phyloP scores from a whole-genome alignment of 2,329 filamentous ascomycete genomes.

The Sporothrix pseudoabietina region DNA sequence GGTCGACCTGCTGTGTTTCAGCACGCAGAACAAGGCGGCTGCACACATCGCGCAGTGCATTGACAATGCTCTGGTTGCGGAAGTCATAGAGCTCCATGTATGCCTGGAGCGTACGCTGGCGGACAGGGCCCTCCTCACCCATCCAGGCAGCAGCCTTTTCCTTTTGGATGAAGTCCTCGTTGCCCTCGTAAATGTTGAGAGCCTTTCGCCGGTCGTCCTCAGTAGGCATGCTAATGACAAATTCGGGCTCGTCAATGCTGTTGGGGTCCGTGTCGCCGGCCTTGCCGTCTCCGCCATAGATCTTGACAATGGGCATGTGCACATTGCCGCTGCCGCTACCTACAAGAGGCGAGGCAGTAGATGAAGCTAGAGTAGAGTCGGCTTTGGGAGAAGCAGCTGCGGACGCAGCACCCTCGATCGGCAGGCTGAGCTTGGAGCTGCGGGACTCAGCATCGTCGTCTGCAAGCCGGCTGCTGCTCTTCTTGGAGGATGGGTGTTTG shows the following conservation, averaged over 20 bases:
- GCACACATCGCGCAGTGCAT: constrained; percentile 78
- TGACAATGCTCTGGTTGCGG: constrained; percentile 75
- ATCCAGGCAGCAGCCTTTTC: constrained; percentile 84
- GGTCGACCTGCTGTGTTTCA: constrained; percentile 95
- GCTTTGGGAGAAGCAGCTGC: constrained; percentile 27
- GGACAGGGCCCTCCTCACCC: constrained; percentile 69
- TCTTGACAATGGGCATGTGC: constrained; percentile 47
- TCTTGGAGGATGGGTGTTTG: constrained; percentile 12
- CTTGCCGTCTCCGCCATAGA: constrained; percentile 41
- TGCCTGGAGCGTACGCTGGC: constrained; percentile 64
- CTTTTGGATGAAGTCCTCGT: constrained; percentile 77
- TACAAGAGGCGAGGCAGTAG: constrained; percentile 44
- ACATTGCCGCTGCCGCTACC: neutral
- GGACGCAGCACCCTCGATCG: constrained; percentile 46
- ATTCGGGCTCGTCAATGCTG: constrained; percentile 60
- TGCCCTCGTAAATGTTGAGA: constrained; percentile 78
- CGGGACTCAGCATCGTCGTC: constrained; percentile 41
- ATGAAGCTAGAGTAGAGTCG: constrained; percentile 31
- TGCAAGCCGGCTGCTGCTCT: constrained; percentile 34
- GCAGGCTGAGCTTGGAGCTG: constrained; percentile 47
- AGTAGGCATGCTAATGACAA: constrained; percentile 60
- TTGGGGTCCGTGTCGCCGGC: constrained; percentile 37
- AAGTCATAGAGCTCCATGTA: constrained; percentile 96
- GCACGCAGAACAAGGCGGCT: constrained; percentile 79
- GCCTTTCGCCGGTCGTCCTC: constrained; percentile 77